Base-by-base conservation (phyloP, 176 grass and related monocot species). In the Carex scoparia region DNA sequence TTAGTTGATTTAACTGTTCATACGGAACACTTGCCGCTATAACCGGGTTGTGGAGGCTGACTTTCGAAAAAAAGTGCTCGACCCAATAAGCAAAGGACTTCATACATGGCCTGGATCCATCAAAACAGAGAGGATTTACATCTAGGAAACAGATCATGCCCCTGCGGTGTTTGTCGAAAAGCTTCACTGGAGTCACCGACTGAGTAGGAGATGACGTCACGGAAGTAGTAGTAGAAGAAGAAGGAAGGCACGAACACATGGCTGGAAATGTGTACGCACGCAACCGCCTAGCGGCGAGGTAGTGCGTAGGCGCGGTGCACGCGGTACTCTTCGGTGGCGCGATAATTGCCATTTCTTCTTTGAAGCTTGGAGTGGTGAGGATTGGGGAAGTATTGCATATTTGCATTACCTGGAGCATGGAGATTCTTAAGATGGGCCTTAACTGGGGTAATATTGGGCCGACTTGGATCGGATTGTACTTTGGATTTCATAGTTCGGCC, bases 61-160 rank as follows among this genome's bases (percentile, higher is more conserved):
- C 91, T 83, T 92, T 79, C 3, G 90, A 51, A 85, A 95, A 95
- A 85, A 95, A 98, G 68, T 94, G 93, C 4, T 73, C 64, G 28
- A 95, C 62, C 93, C 96, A 98, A 54, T 87, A 89, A 16, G 88
- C 86, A 69, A 98, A 98, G 44, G 93, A 86, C 35, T 69, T 32
- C 66, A 98, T 88, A 69, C 91, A 93, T 0, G 88, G 88, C 2
- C 87, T 87, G 16, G 93, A 90, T 2, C 91, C 93, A 10, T 92
- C 61, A 78, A 87, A 98, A 83, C 96, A 95, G 37, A 95, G 53
- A 1, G 88, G 91, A 53, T 95, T 95, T 51, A 94, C 90, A 84
- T 95, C 96, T 30, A 95, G 90, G 65, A 95, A 95, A 81, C 90
- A 95, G 2, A 98, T 86, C 35, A 87, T 92, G 42, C 85, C 60